Percentiles rank a stretch among this genome's conserved stretches.
These are phyloP conservation scores for Boletus mariae DNA, from an alignment of 1,284 basidiomycete species.

Conservation along the genomic window DNA sequence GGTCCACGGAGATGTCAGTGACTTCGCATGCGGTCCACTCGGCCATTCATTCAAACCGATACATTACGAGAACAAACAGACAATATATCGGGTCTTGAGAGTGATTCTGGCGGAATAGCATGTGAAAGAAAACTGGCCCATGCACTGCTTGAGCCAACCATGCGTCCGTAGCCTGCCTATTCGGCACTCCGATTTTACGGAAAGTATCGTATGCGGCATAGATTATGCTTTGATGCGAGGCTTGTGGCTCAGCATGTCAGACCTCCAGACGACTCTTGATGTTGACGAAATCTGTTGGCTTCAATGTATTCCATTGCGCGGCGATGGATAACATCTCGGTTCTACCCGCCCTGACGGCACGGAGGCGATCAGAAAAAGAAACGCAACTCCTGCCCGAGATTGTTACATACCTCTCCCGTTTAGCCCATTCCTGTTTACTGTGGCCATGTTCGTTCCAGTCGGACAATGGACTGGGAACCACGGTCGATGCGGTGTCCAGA, in stretches of 20 bases:
- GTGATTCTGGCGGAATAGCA: constrained; percentile 3
- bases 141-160: constrained; percentile 3
- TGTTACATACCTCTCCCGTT: constrained; percentile 44
- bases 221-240: constrained; percentile 12
- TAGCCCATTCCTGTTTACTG: constrained; percentile 48
- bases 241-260: constrained; percentile 27
- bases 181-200: constrained; percentile 11
- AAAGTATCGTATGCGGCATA: constrained; percentile 23
- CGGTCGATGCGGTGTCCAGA: constrained; percentile 1
- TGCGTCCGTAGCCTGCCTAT: not conserved
- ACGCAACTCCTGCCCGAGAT: not conserved
- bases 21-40: not conserved
- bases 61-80: constrained; percentile 17
- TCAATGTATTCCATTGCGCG: constrained; percentile 44
- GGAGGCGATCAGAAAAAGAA: constrained; percentile 8
- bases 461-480: constrained; percentile 25
- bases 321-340: constrained; percentile 47
- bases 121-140: constrained; percentile 3
- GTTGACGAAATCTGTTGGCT: constrained; percentile 44
- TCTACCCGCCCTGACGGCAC: constrained; percentile 43
- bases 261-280: constrained; percentile 51
- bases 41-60: not conserved
- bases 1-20: not conserved
- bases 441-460: constrained; percentile 48
- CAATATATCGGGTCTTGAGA: not conserved